A percentile compares a stretch with the other conserved stretches of the same genome.
phyloP scores from a whole-genome alignment of 345 rosid genomes.

The Salix caprea region DNA sequence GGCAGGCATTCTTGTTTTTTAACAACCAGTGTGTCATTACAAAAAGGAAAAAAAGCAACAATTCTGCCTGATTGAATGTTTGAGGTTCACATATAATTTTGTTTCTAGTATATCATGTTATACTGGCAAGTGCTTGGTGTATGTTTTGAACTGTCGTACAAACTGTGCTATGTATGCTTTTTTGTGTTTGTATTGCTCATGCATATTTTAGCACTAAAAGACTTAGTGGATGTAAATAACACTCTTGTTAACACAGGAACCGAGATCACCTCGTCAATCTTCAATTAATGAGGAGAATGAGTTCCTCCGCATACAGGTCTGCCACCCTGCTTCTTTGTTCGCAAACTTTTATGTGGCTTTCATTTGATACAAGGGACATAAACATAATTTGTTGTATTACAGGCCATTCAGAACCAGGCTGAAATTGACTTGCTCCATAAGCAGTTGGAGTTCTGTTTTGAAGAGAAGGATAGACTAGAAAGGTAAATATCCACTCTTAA shows the following conservation, averaged over 20 bases:
- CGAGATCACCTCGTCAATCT: slow-evolving; percentile 46
- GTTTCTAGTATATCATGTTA: not conserved
- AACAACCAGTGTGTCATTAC: not conserved
- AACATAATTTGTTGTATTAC: not conserved
- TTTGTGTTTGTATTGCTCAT: not conserved
- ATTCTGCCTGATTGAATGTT: not conserved
- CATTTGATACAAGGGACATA: not conserved
- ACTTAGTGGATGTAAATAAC: not conserved
- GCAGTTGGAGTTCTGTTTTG: slow-evolving; percentile 53
- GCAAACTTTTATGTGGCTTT: not conserved
- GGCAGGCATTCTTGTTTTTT: not conserved
- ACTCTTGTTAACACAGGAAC: slow-evolving; percentile 35
- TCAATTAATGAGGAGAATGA: slow-evolving; percentile 72
- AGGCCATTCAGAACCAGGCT: slow-evolving; percentile 80
- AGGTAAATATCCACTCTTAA: slow-evolving; percentile 37
- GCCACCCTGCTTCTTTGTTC: not conserved
- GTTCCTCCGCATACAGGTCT: slow-evolving; percentile 82
- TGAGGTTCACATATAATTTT: not conserved
- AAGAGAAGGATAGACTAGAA: slow-evolving; percentile 69
- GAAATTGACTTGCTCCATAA: slow-evolving; percentile 69
- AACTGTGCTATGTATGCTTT: not conserved
- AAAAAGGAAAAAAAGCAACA: not conserved
- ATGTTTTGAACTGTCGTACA: not conserved
- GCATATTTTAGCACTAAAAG: not conserved
- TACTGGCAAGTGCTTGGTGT: not conserved